These are phyloP conservation scores for Hymenotorrendiella dingleyae DNA, from an alignment of 2,329 filamentous ascomycete genomes.

Conservation along the genomic window DNA sequence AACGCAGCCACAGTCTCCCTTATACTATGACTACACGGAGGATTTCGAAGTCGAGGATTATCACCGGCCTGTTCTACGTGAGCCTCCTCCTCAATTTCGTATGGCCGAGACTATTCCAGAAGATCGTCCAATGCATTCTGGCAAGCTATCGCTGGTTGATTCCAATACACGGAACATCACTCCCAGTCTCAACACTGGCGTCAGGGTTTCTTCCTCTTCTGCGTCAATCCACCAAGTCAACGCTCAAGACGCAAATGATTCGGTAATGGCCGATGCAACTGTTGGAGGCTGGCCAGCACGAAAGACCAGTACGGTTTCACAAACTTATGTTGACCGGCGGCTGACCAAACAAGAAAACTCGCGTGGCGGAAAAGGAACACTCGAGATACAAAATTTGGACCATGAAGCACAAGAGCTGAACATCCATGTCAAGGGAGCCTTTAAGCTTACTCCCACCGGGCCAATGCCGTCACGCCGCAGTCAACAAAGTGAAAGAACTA, in stretches of 20 bases:
- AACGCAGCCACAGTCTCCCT: constrained; percentile 21
- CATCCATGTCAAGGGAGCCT: constrained; percentile 23
- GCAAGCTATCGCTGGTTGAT: constrained; percentile 7
- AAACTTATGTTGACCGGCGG: background rate
- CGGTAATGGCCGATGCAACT: background rate
- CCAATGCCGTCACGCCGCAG: no score
- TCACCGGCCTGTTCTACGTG: constrained; percentile 11
- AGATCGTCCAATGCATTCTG: constrained; percentile 22
- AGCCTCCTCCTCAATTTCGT: constrained; percentile 26
- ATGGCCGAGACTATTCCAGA: constrained; percentile 27
- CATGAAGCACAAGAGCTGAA: constrained; percentile 21
- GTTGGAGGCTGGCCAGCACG: constrained; percentile 1
- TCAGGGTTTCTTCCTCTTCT: constrained; percentile 14
- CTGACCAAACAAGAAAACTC: background rate
- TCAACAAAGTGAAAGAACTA: no score
- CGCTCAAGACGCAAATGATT: background rate
- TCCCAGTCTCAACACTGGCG: constrained; percentile 5
- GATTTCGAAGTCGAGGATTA: constrained; percentile 28
- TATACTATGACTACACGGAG: constrained; percentile 33
- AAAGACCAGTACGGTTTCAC: background rate
- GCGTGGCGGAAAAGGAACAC: background rate
- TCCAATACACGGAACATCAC: constrained; percentile 4
- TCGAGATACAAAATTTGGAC: constrained; percentile 8
- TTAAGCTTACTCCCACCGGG: no score
- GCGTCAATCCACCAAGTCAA: constrained; percentile 8